Percentiles rank a stretch among this genome's conserved stretches.
Conservation (phyloP, 2,329 filamentous ascomycete species). For the Ophiocordyceps unilateralis region DNA sequence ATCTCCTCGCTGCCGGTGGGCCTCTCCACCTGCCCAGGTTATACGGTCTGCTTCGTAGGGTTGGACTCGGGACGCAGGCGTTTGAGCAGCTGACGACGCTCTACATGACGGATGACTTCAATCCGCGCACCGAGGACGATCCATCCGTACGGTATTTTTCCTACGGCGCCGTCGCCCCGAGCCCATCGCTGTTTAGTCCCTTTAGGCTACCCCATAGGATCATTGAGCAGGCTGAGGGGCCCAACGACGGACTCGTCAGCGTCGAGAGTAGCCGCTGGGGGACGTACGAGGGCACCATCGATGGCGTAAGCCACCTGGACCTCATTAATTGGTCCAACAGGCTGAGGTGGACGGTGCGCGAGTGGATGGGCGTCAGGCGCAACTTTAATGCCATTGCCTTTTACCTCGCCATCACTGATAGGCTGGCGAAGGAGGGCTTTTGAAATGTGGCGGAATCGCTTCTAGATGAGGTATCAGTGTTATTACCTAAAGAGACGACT, state of each 20-base stretch:
- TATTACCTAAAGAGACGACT: constrained; percentile 2
- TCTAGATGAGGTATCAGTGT: constrained; percentile 7
- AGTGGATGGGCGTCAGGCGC: constrained; percentile 32
- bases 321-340: constrained; percentile 53
- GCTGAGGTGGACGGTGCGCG: constrained; percentile 34
- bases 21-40: constrained; percentile 32
- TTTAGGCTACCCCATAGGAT: constrained; percentile 36
- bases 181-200: constrained; percentile 43
- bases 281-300: constrained; percentile 43
- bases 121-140: constrained; percentile 36
- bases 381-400: constrained; percentile 53
- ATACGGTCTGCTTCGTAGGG: constrained; percentile 30
- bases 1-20: constrained; percentile 24
- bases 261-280: constrained; percentile 46
- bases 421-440: constrained; percentile 50
- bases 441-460: constrained; percentile 9
- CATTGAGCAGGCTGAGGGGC: constrained; percentile 33
- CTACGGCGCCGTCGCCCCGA: constrained; percentile 35
- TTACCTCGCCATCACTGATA: constrained; percentile 49
- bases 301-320: constrained; percentile 45
- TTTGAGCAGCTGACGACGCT: constrained; percentile 41
- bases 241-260: constrained; percentile 52
- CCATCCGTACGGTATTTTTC: constrained; percentile 41
- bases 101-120: constrained; percentile 43
- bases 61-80: constrained; percentile 39